Percentiles rank a stretch among this genome's conserved stretches.
Evolutionary conservation across 208 protist species (phyloP).

Genomic region (Crithidia fasciculata): DNA sequence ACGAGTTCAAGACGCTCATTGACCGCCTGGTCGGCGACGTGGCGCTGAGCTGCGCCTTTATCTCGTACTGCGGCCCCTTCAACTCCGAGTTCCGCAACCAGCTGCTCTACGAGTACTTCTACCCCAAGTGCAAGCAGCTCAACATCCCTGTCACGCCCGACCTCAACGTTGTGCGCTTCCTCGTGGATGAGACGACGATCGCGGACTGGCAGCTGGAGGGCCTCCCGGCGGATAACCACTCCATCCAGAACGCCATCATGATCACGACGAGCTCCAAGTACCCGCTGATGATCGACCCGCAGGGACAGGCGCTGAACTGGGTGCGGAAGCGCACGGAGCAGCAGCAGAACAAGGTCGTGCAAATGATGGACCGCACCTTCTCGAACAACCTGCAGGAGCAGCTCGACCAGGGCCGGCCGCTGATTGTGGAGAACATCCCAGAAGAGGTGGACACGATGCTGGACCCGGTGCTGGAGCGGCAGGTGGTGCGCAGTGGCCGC

Average conservation of each 20-base stretch:
- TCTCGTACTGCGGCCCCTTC: slow-evolving; percentile 98
- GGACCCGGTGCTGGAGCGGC: slow-evolving; percentile 98
- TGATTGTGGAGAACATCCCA: slow-evolving; percentile 97
- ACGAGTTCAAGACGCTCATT: slow-evolving; percentile 97
- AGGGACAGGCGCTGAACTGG: slow-evolving; percentile 98
- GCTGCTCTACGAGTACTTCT: slow-evolving; percentile 94
- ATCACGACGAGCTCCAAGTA: slow-evolving; percentile 96
- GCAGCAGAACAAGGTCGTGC: slow-evolving; percentile 89
- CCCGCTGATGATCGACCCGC: slow-evolving; percentile 98
- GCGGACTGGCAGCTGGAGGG: slow-evolving; percentile 98
- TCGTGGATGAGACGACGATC: slow-evolving; percentile 96
- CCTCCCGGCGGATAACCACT: slow-evolving; percentile 98
- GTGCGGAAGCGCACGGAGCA: slow-evolving; percentile 91
- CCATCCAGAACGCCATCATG: slow-evolving; percentile 99
- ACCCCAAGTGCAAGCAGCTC: slow-evolving; percentile 91
- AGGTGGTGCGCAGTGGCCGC: slow-evolving; percentile 87
- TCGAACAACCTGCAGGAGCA: slow-evolving; percentile 94
- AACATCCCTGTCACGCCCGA: slow-evolving; percentile 93
- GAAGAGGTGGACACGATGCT: slow-evolving; percentile 98
- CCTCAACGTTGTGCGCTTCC: slow-evolving; percentile 96
- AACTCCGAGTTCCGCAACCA: slow-evolving; percentile 97
- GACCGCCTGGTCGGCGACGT: slow-evolving; percentile 97
- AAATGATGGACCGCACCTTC: slow-evolving; percentile 95
- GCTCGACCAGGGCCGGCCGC: slow-evolving; percentile 85
- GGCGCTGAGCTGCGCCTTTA: slow-evolving; percentile 97